Evolutionary conservation across 148 eudicot species (phyloP), one percentile per base, ranked within the genome.

Genomic region (Agrostemma githago): DNA sequence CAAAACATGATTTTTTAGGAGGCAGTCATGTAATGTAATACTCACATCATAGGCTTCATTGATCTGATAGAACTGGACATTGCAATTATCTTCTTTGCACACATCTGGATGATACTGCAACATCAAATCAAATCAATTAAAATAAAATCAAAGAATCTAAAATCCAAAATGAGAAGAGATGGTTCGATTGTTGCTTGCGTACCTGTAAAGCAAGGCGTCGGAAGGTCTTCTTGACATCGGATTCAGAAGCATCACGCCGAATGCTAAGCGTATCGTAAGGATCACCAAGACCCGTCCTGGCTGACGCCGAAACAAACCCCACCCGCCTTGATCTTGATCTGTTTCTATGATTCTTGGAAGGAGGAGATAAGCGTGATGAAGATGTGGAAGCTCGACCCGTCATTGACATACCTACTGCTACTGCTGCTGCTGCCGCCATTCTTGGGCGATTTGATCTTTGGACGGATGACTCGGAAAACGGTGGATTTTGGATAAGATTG

Each of bases 41-140:
- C 90, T 5, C 84, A 90, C 97, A 86, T 92, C 92, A 54, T 91
- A 95, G 16, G 98, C 97, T 85, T 95, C 90, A 41, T 92, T 83
- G 59, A 95, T 92, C 73, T 81, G 87, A 67, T 87, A 87, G 77
- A 95, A 95, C 37, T 90, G 85, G 56, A 85, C 82, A 17, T 79
- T 86, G 61, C 90, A 85, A 57, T 94, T 79, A 74, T 79, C 86
- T 76, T 80, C 96, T 81, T 82, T 89, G 81, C 97, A 94, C 0
- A 92, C 97, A 74, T 94, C 98, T 16, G 98, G 98, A 74, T 95
- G 97, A 87, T 88, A 92, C 98, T 95, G 88, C 76, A 84, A 79
- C 0, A 2, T 59, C 46, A 26, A 20, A 20, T n/a, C 5, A 70
- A 51, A 6, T 63, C 43, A 40, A 37, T 38, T 12, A 40, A 65